Evolutionary conservation across 257 asterid species (phyloP).

Genomic region (Plantago major): DNA sequence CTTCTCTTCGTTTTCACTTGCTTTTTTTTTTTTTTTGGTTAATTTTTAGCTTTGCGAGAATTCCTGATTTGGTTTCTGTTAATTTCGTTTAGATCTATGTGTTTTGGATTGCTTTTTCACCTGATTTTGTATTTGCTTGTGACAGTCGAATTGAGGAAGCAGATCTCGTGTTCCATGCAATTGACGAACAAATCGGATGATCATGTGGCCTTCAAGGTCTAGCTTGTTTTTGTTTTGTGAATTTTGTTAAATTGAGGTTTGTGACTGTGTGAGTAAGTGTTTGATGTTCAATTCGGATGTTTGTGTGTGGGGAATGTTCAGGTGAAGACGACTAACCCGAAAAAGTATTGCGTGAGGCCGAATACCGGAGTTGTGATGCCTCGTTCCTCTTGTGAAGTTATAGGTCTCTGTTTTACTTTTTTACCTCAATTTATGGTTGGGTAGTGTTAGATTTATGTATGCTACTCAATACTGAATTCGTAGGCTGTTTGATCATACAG

Average conservation of each 20-base stretch:
- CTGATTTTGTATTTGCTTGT: slow-evolving; percentile 10
- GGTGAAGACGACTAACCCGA: slow-evolving; percentile 69
- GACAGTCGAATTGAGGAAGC: slow-evolving; percentile 72
- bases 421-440: slow-evolving; percentile 23
- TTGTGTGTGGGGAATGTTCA: not conserved
- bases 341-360: slow-evolving; percentile 80
- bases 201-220: slow-evolving; percentile 81
- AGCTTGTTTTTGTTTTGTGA: not conserved
- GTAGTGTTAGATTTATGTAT: not conserved
- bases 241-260: not conserved
- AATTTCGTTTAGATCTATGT: slow-evolving; percentile 24
- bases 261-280: not conserved
- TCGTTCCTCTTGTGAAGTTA: slow-evolving; percentile 49
- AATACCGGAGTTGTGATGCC: slow-evolving; percentile 74
- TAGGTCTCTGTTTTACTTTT: slow-evolving; percentile 20
- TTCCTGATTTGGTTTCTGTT: slow-evolving; percentile 15
- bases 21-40: slow-evolving; percentile 6
- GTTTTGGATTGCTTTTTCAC: slow-evolving; percentile 13
- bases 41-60: slow-evolving; percentile 17
- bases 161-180: slow-evolving; percentile 71
- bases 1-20: not conserved
- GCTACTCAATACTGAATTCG: not conserved
- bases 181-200: slow-evolving; percentile 62
- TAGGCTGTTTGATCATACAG: slow-evolving; percentile 10
- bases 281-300: not conserved